Conservation (phyloP, 768 basidiomycete species). For the Agaricus sinodeliciosus region DNA sequence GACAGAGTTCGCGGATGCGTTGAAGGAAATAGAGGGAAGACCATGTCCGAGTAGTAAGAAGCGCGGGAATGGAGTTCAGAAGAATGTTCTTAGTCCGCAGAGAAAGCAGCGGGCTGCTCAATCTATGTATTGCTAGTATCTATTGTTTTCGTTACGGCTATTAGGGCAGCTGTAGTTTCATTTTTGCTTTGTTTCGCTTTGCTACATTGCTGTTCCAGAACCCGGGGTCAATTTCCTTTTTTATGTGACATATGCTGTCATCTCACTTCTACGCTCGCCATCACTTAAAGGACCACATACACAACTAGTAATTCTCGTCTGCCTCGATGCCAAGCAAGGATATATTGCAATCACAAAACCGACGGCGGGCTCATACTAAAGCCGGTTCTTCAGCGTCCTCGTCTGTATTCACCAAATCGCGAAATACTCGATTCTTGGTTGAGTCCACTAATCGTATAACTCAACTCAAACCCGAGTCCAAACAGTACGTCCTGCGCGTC, state of each 20-base stretch:
- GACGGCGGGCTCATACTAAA: conserved; percentile 4
- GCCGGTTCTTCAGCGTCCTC: conserved; percentile 1
- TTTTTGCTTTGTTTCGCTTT: too few relatives aligned
- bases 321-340: not conserved
- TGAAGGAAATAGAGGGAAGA: conserved; percentile 18
- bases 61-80: not conserved
- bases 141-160: not conserved
- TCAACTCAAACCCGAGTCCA: conserved; percentile 43
- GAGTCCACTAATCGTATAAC: conserved; percentile 33
- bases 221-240: not conserved
- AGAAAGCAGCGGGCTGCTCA: conserved; percentile 5
- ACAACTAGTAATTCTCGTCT: too few relatives aligned
- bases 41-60: not conserved
- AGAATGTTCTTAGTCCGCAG: not conserved
- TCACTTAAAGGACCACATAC: not conserved
- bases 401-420: conserved; percentile 29
- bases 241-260: conserved; percentile 1
- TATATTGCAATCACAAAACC: not conserved
- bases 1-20: conserved; percentile 17
- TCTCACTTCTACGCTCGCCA: not conserved
- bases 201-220: not conserved
- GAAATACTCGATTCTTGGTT: conserved; percentile 32
- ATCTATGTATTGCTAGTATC: not conserved
- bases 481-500: conserved; percentile 25
- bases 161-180: not conserved